Evolutionary conservation across 495 filamentous ascomycete species (phyloP).

Genomic region (Penicillium paradoxum): DNA sequence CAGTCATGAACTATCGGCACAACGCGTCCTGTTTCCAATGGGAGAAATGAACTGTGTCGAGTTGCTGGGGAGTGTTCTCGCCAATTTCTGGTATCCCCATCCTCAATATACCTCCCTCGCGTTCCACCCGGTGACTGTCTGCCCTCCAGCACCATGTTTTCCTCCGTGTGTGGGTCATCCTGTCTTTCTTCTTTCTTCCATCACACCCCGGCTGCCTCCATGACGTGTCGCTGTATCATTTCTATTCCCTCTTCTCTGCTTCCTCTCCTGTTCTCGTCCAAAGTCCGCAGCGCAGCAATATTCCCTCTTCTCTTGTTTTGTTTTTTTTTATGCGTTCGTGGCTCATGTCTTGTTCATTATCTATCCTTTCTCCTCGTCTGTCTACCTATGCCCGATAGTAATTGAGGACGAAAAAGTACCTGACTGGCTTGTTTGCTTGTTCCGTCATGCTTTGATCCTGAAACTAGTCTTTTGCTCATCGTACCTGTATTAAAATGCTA

Average conservation of each 20-base stretch:
- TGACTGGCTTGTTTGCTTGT: slow-evolving; percentile 1
- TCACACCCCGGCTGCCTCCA: slow-evolving; percentile 8
- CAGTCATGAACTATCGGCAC: slow-evolving; percentile 22
- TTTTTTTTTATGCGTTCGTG: slow-evolving; percentile 32
- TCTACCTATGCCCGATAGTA: slow-evolving; percentile 35
- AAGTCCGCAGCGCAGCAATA: slow-evolving; percentile 44
- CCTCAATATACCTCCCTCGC: not conserved
- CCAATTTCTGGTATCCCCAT: not conserved
- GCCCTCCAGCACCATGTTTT: not conserved
- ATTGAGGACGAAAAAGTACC: slow-evolving; percentile 39
- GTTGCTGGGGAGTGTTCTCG: not conserved
- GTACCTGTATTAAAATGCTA: not conserved
- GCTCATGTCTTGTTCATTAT: slow-evolving; percentile 24
- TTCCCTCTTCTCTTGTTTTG: slow-evolving; percentile 36
- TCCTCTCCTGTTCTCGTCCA: slow-evolving; percentile 36
- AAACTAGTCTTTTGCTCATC: too few species aligned
- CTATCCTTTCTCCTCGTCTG: slow-evolving; percentile 25
- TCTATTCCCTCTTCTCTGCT: slow-evolving; percentile 18
- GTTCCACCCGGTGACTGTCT: not conserved
- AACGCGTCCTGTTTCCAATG: slow-evolving; percentile 2
- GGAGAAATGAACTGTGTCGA: not conserved
- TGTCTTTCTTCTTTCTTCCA: slow-evolving; percentile 19
- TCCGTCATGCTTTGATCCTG: not conserved
- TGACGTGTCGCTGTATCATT: slow-evolving; percentile 12
- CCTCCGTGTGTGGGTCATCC: slow-evolving; percentile 24